Conservation (phyloP, 2,329 filamentous ascomycete genomes). For the Alternaria arbusti region DNA sequence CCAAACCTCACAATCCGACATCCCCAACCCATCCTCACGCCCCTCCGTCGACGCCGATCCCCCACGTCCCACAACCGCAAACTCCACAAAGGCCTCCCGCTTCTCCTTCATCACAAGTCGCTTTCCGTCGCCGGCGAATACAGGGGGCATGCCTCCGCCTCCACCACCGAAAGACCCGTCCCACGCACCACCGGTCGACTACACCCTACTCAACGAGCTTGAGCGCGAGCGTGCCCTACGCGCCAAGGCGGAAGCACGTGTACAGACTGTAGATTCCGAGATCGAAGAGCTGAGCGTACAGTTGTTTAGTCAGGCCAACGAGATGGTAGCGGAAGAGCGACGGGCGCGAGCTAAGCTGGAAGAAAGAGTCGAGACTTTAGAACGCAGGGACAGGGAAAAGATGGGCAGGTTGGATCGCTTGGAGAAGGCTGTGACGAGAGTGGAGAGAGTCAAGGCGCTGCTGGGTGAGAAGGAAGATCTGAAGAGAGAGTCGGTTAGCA, state of each 20-base stretch:
- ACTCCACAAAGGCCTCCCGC: constrained; percentile 44
- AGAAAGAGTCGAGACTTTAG: constrained; percentile 71
- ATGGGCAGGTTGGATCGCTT: constrained; percentile 70
- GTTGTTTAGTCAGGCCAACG: constrained; percentile 82
- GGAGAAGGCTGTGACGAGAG: constrained; percentile 72
- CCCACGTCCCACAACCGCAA: constrained; percentile 38
- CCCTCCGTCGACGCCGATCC: constrained; percentile 31
- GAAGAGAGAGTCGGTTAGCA: background rate
- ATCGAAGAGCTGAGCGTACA: constrained; percentile 78
- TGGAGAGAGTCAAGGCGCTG: constrained; percentile 72
- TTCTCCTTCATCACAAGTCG: constrained; percentile 54
- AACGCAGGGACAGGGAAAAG: constrained; percentile 74
- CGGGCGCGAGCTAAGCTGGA: constrained; percentile 74
- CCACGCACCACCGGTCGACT: constrained; percentile 31
- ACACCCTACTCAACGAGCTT: constrained; percentile 67
- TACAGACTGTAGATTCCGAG: constrained; percentile 72
- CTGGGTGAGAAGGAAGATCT: constrained; percentile 46
- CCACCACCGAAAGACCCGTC: constrained; percentile 20
- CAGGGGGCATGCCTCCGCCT: constrained; percentile 41
- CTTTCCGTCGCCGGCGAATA: constrained; percentile 42
- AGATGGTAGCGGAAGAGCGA: constrained; percentile 83
- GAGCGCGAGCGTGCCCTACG: constrained; percentile 71
- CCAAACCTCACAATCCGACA: constrained; percentile 15
- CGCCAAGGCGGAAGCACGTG: constrained; percentile 70
- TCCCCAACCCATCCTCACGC: constrained; percentile 21